Base-by-base conservation (phyloP, 345 rosid species). In the Camelina neglecta region DNA sequence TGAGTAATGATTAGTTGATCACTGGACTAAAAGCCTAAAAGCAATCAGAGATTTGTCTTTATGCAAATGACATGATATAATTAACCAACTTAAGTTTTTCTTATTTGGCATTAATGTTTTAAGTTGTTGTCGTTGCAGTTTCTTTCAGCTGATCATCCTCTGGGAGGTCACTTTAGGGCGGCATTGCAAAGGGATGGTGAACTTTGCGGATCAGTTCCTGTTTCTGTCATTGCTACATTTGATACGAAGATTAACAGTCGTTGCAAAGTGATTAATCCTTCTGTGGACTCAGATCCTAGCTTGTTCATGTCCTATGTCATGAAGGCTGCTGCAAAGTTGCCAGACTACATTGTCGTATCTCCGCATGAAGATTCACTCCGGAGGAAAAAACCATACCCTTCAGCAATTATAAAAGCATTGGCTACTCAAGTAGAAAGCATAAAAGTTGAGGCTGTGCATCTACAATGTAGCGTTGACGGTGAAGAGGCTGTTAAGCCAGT, bases 151-250 rank as follows among this genome's bases (percentile, higher is more conserved):
- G 64, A 51, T 79, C 93, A 87, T 79, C 98, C 98, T 7, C 71
- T 93, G 70, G 79, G 86, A 48, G 81, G 89, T 74, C 98, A 91
- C 85, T 72, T 91, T 41, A 86, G 81, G 81, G 96, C 88, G 48
- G 70, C 89, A 71, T 83, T 85, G 58, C 69, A 47, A 79, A 88
- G 88, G 73, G 78, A 79, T 29, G 87, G 88, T 53, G 84, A 85
- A 59, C 83, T 76, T 80, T 71, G 50, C 21, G 90, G 92, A 38
- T 79, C 82, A 41, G 69, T 91, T 68, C 90, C 93, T 65, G 85
- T 83, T 79, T 88, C 96, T 55, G 83, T 83, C 72, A 82, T 88
- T 67, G 85, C 90, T 78, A 76, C 69, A 41, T 84, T 80, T 58
- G 98, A 89, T 80, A 69, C 87, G 74, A 93, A 83, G 85, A 77